Percentiles rank a stretch among this genome's conserved stretches.
Evolutionary conservation across 768 basidiomycete species (phyloP).

Genomic region (Mycena metata): DNA sequence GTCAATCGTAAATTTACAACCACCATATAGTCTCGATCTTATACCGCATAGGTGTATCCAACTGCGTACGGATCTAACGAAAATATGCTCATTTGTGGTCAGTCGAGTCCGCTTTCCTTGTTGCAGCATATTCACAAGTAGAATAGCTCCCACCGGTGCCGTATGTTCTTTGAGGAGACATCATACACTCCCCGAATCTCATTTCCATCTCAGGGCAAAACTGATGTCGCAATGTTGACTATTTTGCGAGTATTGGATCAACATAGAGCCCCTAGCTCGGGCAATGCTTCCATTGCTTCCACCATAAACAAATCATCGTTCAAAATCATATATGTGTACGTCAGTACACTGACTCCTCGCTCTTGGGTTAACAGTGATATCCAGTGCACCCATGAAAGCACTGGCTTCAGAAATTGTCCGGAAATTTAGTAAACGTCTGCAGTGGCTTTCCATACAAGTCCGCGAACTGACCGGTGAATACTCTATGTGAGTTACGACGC

Average conservation of each 20-base stretch:
- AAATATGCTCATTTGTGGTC: conserved; percentile 94
- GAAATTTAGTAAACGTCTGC: conserved; percentile 90
- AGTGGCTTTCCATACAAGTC: conserved; percentile 89
- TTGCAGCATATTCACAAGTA: conserved; percentile 3
- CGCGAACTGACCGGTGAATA: conserved; percentile 87
- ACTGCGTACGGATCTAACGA: conserved; percentile 96
- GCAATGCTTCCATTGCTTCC: conserved; percentile 52
- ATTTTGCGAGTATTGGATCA: conserved; percentile 91
- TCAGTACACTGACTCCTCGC: neutral
- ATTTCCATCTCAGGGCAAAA: conserved; percentile 84
- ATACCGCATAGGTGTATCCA: conserved; percentile 61
- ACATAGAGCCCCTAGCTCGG: conserved; percentile 56
- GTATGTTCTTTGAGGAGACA: conserved; percentile 59
- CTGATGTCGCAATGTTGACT: conserved; percentile 95
- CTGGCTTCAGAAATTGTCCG: conserved; percentile 95
- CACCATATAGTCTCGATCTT: neutral
- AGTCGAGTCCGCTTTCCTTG: conserved; percentile 41
- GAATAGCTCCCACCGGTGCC: conserved; percentile 94
- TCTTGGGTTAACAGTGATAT: conserved; percentile 5
- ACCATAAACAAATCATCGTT: conserved; percentile 80
- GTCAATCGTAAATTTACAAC: conserved; percentile 80
- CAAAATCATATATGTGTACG: conserved; percentile 97
- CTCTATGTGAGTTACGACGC: neutral
- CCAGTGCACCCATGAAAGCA: conserved; percentile 97
- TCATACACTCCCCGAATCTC: conserved; percentile 25